Conservation (phyloP, 495 filamentous ascomycete species). For the Aspergillus homomorphus region DNA sequence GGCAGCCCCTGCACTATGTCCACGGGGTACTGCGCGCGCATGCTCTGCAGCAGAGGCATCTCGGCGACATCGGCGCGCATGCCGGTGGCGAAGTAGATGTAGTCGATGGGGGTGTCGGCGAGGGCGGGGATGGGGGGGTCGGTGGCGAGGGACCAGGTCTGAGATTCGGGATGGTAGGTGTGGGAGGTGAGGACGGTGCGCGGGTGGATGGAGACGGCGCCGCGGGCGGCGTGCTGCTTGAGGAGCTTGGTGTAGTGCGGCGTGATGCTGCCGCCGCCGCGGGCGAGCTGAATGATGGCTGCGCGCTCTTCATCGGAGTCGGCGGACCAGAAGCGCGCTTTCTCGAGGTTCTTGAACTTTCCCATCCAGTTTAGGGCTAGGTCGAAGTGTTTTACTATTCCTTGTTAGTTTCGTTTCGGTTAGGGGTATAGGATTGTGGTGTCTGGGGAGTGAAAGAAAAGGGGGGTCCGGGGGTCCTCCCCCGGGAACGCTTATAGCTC, state of each 20-base stretch:
- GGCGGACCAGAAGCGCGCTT: constrained; percentile 60
- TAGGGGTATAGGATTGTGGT: no score
- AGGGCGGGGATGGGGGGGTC: constrained; percentile 48
- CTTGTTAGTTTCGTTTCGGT: no score
- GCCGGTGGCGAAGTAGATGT: constrained; percentile 64
- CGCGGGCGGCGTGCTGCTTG: constrained; percentile 42
- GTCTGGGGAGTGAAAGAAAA: no score
- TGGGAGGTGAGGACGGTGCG: constrained; percentile 43
- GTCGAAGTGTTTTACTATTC: constrained; percentile 60
- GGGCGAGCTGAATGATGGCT: constrained; percentile 53
- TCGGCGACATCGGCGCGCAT: constrained; percentile 47
- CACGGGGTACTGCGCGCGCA: constrained; percentile 53
- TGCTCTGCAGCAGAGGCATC: constrained; percentile 48
- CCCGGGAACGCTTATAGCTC: no score
- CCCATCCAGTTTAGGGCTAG: constrained; percentile 62
- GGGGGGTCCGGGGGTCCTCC: no score
- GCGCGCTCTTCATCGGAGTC: constrained; percentile 58
- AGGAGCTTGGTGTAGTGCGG: constrained; percentile 55
- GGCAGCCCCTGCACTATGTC: constrained; percentile 52
- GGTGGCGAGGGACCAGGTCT: constrained; percentile 50
- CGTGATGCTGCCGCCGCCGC: constrained; percentile 61
- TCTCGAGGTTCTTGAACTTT: constrained; percentile 63
- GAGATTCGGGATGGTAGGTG: constrained; percentile 30
- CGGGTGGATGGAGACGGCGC: constrained; percentile 47
- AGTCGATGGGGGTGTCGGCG: constrained; percentile 48